Evolutionary conservation across 371 early-diverging fungal species (phyloP).

Genomic region (Actinomortierella ambigua): DNA sequence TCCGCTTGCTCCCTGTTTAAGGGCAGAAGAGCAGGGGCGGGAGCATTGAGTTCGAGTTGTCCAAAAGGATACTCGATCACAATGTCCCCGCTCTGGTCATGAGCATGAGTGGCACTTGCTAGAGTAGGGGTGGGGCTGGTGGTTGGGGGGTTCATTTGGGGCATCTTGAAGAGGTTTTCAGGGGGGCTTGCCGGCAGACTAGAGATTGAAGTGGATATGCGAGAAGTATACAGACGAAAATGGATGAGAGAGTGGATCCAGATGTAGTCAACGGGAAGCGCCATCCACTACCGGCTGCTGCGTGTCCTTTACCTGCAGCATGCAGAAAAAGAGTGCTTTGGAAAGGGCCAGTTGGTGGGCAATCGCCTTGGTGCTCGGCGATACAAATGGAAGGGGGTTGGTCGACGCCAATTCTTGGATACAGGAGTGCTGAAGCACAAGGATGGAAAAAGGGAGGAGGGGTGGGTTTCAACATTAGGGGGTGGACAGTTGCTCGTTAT

Average conservation of each 20-base stretch:
- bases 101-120: not conserved
- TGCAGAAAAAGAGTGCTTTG: too few species aligned
- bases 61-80: too few species aligned
- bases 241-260: too few species aligned
- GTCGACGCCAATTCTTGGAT: slow-evolving; percentile 47
- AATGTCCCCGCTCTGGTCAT: not conserved
- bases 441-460: not conserved
- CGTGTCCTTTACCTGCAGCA: too few species aligned
- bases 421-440: slow-evolving; percentile 4
- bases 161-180: slow-evolving; percentile 11
- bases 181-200: slow-evolving; percentile 37
- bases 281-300: too few species aligned
- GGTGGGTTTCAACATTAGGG: not conserved
- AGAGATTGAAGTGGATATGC: too few species aligned
- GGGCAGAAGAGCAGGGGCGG: slow-evolving; percentile 12
- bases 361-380: slow-evolving; percentile 13
- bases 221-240: too few species aligned
- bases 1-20: slow-evolving; percentile 33
- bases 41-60: not conserved
- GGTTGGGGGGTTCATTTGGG: not conserved
- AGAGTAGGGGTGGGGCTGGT: not conserved
- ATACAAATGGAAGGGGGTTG: slow-evolving; percentile 11
- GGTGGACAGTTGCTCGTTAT: too few species aligned
- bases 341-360: too few species aligned
- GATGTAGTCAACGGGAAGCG: too few species aligned